These are phyloP conservation scores for Isabelozyma heimii DNA, from an alignment of 805 yeast genomes.

Conservation along the genomic window DNA sequence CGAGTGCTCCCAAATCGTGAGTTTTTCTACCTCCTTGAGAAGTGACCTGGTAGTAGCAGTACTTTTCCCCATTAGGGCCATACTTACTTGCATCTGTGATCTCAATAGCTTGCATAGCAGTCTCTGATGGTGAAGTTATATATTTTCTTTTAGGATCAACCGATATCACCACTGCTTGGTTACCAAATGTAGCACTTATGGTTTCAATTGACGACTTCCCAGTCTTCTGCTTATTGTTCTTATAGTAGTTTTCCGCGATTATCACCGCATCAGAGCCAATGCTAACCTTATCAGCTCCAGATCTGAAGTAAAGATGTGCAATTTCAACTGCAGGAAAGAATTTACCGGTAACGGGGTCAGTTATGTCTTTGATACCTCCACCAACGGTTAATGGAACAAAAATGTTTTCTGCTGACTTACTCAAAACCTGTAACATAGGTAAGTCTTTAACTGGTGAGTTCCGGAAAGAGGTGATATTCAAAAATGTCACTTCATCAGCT, in stretches of 20 bases:
- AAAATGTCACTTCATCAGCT: slow-evolving; percentile 94
- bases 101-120: slow-evolving; percentile 61
- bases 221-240: slow-evolving; percentile 50
- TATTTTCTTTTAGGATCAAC: slow-evolving; percentile 95
- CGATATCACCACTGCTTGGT: slow-evolving; percentile 95
- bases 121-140: slow-evolving; percentile 57
- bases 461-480: slow-evolving; percentile 93
- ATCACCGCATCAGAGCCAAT: slow-evolving; percentile 96
- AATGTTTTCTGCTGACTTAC: slow-evolving; percentile 78
- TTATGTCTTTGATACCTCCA: slow-evolving; percentile 92
- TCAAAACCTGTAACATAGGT: slow-evolving; percentile 92
- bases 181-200: slow-evolving; percentile 88
- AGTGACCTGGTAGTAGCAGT: slow-evolving; percentile 93
- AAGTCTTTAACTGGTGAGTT: slow-evolving; percentile 90
- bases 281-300: slow-evolving; percentile 98
- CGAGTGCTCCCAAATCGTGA: slow-evolving; percentile 85
- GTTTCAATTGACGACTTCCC: slow-evolving; percentile 92
- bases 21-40: slow-evolving; percentile 93
- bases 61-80: slow-evolving; percentile 88
- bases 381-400: slow-evolving; percentile 98
- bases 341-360: slow-evolving; percentile 77
- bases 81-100: slow-evolving; percentile 46
- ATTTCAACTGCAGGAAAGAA: slow-evolving; percentile 81
- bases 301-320: slow-evolving; percentile 85
- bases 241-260: slow-evolving; percentile 83